A percentile compares a stretch with the other conserved stretches of the same genome.
Evolutionary conservation across 1,284 basidiomycete genomes (phyloP).

Genomic region (Heliocybe sulcata): DNA sequence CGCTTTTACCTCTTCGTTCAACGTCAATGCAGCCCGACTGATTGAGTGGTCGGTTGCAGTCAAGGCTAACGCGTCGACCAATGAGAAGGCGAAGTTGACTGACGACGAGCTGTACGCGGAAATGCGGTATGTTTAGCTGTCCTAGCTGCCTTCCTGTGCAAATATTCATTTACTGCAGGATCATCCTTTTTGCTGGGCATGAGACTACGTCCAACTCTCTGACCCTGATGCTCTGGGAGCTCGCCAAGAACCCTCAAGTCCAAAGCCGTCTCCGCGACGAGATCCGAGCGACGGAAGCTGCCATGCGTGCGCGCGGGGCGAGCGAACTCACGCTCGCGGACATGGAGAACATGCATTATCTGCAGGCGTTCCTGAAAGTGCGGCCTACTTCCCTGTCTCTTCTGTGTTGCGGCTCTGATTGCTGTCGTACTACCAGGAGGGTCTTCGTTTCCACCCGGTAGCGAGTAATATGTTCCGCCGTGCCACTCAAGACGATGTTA

Average conservation of each 20-base stretch:
- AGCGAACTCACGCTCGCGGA: slow-evolving; percentile 25
- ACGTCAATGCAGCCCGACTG: slow-evolving; percentile 3
- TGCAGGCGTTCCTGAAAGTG: slow-evolving; percentile 29
- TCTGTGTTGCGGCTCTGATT: background rate
- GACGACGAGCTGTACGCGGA: slow-evolving; percentile 12
- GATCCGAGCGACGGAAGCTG: slow-evolving; percentile 27
- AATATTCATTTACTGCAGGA: slow-evolving; percentile 8
- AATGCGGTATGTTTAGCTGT: slow-evolving; percentile 12
- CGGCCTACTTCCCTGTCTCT: slow-evolving; percentile 20
- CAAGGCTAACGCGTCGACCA: slow-evolving; percentile 16
- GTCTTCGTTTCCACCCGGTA: slow-evolving; percentile 29
- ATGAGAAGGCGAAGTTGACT: slow-evolving; percentile 15
- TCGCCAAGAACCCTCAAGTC: slow-evolving; percentile 36
- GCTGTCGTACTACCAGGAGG: slow-evolving; percentile 21
- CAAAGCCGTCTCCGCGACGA: slow-evolving; percentile 49
- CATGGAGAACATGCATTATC: slow-evolving; percentile 42
- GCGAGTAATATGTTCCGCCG: slow-evolving; percentile 20
- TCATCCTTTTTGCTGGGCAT: slow-evolving; percentile 24
- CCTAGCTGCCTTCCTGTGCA: background rate
- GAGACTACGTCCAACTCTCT: slow-evolving; percentile 24
- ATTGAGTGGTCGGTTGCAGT: slow-evolving; percentile 13
- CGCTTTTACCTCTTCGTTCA: slow-evolving; percentile 12
- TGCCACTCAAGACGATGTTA: slow-evolving; percentile 25
- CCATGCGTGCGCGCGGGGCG: slow-evolving; percentile 38
- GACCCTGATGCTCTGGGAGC: slow-evolving; percentile 30